Evolutionary conservation across 164 flowering plant species (phyloP).

Genomic region (Umbellularia californica): DNA sequence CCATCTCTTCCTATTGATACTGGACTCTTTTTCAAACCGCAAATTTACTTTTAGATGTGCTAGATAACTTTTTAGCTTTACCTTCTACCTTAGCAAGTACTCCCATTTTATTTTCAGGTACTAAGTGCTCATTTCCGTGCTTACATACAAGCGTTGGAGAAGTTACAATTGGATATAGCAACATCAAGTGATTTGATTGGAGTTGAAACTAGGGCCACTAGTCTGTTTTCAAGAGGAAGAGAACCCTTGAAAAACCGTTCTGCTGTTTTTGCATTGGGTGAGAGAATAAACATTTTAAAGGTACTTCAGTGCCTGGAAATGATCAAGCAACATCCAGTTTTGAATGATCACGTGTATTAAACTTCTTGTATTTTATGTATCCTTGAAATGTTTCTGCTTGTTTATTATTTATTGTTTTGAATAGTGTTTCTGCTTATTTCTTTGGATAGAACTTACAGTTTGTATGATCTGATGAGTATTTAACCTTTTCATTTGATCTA

Average conservation of each 20-base stretch:
- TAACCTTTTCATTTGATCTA: too few species aligned
- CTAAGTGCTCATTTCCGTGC: slow-evolving; percentile 96
- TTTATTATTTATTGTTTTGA: neutral
- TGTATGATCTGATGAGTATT: too few species aligned
- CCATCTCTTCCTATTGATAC: too few species aligned
- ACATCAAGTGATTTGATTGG: slow-evolving; percentile 90
- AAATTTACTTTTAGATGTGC: neutral
- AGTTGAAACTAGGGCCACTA: slow-evolving; percentile 71
- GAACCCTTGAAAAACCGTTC: slow-evolving; percentile 96
- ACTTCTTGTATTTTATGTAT: neutral
- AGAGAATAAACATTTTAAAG: slow-evolving; percentile 86
- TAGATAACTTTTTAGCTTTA: neutral
- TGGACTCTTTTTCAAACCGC: neutral
- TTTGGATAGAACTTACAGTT: too few species aligned
- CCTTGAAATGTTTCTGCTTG: neutral
- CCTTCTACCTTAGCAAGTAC: neutral
- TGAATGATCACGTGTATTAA: neutral
- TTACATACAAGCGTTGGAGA: slow-evolving; percentile 94
- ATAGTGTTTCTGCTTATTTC: too few species aligned
- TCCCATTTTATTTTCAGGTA: slow-evolving; percentile 47
- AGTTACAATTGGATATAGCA: slow-evolving; percentile 89
- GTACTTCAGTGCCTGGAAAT: slow-evolving; percentile 24
- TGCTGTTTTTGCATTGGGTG: slow-evolving; percentile 94
- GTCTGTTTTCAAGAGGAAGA: slow-evolving; percentile 84
- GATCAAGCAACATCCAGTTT: neutral